Percentiles rank a stretch among this genome's conserved stretches.
These are phyloP conservation scores for Termitomyces sp. DNA, from an alignment of 768 basidiomycete genomes.

Conservation along the genomic window DNA sequence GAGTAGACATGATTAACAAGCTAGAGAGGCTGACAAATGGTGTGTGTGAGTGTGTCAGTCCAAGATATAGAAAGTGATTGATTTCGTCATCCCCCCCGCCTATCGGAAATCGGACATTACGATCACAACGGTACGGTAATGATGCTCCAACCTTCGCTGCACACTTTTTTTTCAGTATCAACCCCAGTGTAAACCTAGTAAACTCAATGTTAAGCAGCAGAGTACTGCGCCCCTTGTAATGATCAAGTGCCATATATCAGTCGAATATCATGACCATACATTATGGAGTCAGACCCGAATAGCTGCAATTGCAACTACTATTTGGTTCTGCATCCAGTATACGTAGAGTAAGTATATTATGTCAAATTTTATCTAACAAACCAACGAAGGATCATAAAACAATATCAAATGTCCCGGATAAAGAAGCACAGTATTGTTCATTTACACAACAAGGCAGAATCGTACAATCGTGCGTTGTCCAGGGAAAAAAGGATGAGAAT, in stretches of 20 bases:
- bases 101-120: no score
- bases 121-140: no score
- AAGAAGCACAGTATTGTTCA: neutral
- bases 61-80: no score
- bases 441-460: constrained; percentile 43
- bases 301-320: neutral
- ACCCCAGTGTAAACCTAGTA: no score
- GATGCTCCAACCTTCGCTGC: no score
- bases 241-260: no score
- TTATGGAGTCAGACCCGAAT: neutral
- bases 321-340: neutral
- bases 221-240: no score
- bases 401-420: neutral
- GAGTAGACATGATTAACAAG: constrained; percentile 2
- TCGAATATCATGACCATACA: no score
- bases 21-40: neutral
- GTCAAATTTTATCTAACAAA: neutral
- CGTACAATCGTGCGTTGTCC: constrained; percentile 50
- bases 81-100: no score
- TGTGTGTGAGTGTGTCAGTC: neutral
- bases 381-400: no score
- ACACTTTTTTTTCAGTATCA: no score
- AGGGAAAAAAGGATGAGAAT: constrained; percentile 45
- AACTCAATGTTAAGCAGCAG: no score
- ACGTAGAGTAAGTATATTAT: neutral